These are phyloP conservation scores for Penicillium thymicola DNA, from an alignment of 2,329 filamentous ascomycete species.

Conservation along the genomic window DNA sequence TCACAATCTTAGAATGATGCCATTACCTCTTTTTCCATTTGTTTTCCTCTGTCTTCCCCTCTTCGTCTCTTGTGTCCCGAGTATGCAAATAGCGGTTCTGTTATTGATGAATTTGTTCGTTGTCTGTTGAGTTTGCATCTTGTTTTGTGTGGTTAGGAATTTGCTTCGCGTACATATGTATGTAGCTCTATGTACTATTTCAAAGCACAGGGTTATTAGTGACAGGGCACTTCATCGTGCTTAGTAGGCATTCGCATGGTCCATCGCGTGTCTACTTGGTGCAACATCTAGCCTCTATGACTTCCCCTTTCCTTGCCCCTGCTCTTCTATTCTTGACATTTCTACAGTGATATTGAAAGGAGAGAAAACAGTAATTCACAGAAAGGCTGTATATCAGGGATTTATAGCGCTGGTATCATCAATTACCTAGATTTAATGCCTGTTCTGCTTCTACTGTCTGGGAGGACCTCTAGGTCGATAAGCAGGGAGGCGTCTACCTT, in stretches of 20 bases:
- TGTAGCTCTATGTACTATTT: neutral
- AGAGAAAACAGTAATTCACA: neutral
- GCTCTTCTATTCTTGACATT: neutral
- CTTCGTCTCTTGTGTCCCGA: slow-evolving; percentile 3
- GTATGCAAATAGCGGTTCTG: slow-evolving; percentile 21
- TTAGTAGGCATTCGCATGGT: neutral
- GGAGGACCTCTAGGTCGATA: too few species aligned
- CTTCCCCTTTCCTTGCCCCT: neutral
- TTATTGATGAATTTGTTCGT: slow-evolving; percentile 14
- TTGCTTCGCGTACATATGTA: slow-evolving; percentile 4
- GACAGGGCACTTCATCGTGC: neutral
- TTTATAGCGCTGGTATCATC: neutral
- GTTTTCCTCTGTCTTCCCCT: neutral
- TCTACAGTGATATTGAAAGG: neutral
- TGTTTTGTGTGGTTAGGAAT: slow-evolving; percentile 15
- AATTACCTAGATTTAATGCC: neutral
- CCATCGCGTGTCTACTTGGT: neutral
- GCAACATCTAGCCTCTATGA: neutral
- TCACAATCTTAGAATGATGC: neutral
- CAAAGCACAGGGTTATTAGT: neutral
- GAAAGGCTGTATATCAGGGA: neutral
- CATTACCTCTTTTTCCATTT: slow-evolving; percentile 2
- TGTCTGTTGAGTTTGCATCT: neutral
- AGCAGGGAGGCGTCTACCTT: too few species aligned
- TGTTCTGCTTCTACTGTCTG: neutral